A percentile compares a stretch with the other conserved stretches of the same genome.
Evolutionary conservation across 2,329 filamentous ascomycete species (phyloP).

Genomic region (Colletotrichum tofieldiae): DNA sequence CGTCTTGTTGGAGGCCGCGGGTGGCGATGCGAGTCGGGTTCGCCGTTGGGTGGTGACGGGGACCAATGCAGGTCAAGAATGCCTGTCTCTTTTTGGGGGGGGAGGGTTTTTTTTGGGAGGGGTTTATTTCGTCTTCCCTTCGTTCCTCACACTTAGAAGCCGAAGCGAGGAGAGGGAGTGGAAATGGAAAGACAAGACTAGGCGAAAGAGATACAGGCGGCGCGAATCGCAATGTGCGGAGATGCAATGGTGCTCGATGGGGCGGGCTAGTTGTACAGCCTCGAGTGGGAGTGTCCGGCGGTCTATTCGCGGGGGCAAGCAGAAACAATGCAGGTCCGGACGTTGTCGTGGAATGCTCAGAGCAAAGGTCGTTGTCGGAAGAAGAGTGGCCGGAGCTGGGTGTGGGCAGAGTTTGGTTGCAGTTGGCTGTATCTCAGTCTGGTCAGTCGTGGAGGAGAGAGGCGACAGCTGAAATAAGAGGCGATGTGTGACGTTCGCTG

Average conservation of each 20-base stretch:
- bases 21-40: slow-evolving; percentile 36
- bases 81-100: slow-evolving; percentile 9
- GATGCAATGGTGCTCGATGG: slow-evolving; percentile 17
- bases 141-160: slow-evolving; percentile 1
- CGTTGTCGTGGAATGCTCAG: slow-evolving; percentile 35
- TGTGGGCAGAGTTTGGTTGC: slow-evolving; percentile 20
- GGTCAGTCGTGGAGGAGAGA: slow-evolving; percentile 21
- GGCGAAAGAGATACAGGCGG: slow-evolving; percentile 17
- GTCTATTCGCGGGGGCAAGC: slow-evolving; percentile 35
- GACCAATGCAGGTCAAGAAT: slow-evolving; percentile 22
- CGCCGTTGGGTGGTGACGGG: slow-evolving; percentile 33
- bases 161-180: neutral
- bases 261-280: slow-evolving; percentile 7
- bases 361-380: slow-evolving; percentile 25
- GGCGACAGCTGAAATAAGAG: slow-evolving; percentile 42
- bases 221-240: slow-evolving; percentile 4
- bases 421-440: neutral
- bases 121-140: neutral
- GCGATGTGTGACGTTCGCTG: slow-evolving; percentile 35
- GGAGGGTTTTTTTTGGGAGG: too few species aligned
- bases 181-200: slow-evolving; percentile 30
- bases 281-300: slow-evolving; percentile 14
- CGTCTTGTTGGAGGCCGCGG: slow-evolving; percentile 30
- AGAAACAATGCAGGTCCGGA: slow-evolving; percentile 39
- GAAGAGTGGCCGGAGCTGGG: slow-evolving; percentile 37